Conservation (phyloP, 306 rosid species). For the Dryas alaskensis region DNA sequence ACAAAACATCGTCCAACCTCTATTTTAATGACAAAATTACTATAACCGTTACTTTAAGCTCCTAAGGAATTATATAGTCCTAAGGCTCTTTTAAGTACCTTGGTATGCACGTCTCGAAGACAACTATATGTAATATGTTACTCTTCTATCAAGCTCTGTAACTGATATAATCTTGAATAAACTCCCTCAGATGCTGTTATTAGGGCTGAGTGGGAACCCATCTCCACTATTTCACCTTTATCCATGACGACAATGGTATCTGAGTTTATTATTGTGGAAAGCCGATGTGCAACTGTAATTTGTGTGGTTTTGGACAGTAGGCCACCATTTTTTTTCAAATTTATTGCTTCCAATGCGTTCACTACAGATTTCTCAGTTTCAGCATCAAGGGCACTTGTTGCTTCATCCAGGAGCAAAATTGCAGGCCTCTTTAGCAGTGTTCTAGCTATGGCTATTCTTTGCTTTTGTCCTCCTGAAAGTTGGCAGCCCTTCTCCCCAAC, state of each 20-base stretch:
- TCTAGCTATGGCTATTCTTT: constrained; percentile 87
- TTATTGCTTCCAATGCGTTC: constrained; percentile 57
- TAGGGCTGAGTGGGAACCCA: constrained; percentile 65
- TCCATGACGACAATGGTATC: constrained; percentile 78
- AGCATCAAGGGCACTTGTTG: constrained; percentile 92
- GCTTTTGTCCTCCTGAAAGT: constrained; percentile 93
- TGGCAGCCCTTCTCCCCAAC: constrained; percentile 88
- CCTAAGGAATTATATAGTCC: constrained; percentile 8
- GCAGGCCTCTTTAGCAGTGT: constrained; percentile 71
- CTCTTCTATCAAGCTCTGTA: constrained; percentile 57
- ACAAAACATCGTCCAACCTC: constrained; percentile 8
- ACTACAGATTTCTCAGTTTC: constrained; percentile 71
- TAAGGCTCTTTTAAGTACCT: constrained; percentile 14
- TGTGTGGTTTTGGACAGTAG: constrained; percentile 55
- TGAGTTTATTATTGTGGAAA: constrained; percentile 67
- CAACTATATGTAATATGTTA: constrained; percentile 20
- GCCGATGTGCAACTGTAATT: constrained; percentile 82
- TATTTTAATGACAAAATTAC: constrained; percentile 17
- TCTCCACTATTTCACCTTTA: constrained; percentile 66
- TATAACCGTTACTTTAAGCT: constrained; percentile 4
- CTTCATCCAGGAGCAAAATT: constrained; percentile 79
- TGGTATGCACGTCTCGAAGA: not conserved
- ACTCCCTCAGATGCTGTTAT: constrained; percentile 53
- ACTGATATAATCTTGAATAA: constrained; percentile 58
- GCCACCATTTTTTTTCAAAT: constrained; percentile 36